Percentiles rank a stretch among this genome's conserved stretches.
These are phyloP conservation scores for Alternaria atra DNA, from an alignment of 2,329 filamentous ascomycete genomes.

Conservation along the genomic window DNA sequence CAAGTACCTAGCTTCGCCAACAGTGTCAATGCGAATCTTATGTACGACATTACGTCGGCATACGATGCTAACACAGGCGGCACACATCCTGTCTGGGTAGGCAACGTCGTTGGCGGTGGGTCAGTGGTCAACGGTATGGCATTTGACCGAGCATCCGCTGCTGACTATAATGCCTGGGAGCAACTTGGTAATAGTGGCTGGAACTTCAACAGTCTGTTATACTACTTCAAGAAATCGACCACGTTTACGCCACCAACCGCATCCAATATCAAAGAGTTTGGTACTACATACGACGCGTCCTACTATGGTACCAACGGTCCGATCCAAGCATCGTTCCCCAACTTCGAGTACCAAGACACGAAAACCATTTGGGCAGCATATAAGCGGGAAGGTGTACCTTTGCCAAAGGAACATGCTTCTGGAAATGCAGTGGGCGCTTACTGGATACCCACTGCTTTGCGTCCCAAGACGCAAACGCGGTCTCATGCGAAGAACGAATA, in stretches of 20 bases:
- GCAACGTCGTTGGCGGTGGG: slow-evolving; percentile 48
- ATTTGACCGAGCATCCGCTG: slow-evolving; percentile 47
- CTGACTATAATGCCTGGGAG: slow-evolving; percentile 64
- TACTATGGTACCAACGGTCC: slow-evolving; percentile 37
- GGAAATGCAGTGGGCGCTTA: slow-evolving; percentile 40
- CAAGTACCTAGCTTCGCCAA: slow-evolving; percentile 34
- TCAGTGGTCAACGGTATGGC: slow-evolving; percentile 53
- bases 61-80: slow-evolving; percentile 27
- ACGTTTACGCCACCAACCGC: slow-evolving; percentile 32
- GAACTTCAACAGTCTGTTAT: slow-evolving; percentile 40
- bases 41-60: slow-evolving; percentile 39
- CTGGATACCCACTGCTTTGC: slow-evolving; percentile 41
- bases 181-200: slow-evolving; percentile 64
- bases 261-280: slow-evolving; percentile 26
- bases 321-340: slow-evolving; percentile 36
- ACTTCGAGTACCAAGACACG: slow-evolving; percentile 35
- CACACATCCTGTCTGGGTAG: slow-evolving; percentile 28
- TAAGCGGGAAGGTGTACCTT: slow-evolving; percentile 26
- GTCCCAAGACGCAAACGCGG: slow-evolving; percentile 40
- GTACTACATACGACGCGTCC: slow-evolving; percentile 36
- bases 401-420: slow-evolving; percentile 37
- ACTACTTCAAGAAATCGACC: slow-evolving; percentile 45
- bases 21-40: slow-evolving; percentile 30
- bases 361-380: slow-evolving; percentile 33
- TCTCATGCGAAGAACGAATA: slow-evolving; percentile 45